Evolutionary conservation across 139 green algal species (phyloP), one percentile per base, ranked within the genome.

Genomic region (Mesotaenium endlicherianum): DNA sequence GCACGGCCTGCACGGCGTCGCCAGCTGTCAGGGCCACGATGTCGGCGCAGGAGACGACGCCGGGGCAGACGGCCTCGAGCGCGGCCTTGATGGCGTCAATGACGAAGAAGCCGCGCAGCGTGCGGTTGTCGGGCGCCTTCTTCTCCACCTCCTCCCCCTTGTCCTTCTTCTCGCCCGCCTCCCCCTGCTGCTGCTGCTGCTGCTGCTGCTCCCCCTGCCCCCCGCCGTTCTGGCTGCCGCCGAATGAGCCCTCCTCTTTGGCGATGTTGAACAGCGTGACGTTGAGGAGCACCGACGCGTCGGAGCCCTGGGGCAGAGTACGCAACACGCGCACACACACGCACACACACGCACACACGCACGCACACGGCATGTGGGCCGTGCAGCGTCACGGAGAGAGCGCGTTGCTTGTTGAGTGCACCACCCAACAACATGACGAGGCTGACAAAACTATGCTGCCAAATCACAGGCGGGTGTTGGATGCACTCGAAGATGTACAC

Each of bases 101-200:
- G 3, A 77, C 40, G 0, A 57, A 11, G 36, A 77, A 77, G 26
- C 0, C 70, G 20, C 20, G 3, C 11, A 77, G 70, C 70, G 70
- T 40, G 2, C 53, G 26, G 11, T 41, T 77, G 40, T 47, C 26
- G 5, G n/a, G 42, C 42, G 70, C 70, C 39, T 77, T 40, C 39
- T 58, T 77, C 70, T 77, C 70, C 26, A 26, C 70, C 70, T 53
- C n/a, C n/a, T n/a, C n/a, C n/a, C n/a, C n/a, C n/a, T n/a, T n/a
- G n/a, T n/a, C n/a, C n/a, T n/a, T n/a, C n/a, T n/a, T n/a, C n/a
- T n/a, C n/a, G n/a, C n/a, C n/a, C n/a, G n/a, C n/a, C n/a, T n/a
- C n/a, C n/a, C n/a, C n/a, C n/a, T n/a, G n/a, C n/a, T n/a, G n/a
- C n/a, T n/a, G n/a, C n/a, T n/a, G n/a, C n/a, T n/a, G n/a, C n/a